Percentiles rank a stretch among this genome's conserved stretches.
Evolutionary conservation across 306 rosid species (phyloP).

Genomic region (Begonia peltatifolia): DNA sequence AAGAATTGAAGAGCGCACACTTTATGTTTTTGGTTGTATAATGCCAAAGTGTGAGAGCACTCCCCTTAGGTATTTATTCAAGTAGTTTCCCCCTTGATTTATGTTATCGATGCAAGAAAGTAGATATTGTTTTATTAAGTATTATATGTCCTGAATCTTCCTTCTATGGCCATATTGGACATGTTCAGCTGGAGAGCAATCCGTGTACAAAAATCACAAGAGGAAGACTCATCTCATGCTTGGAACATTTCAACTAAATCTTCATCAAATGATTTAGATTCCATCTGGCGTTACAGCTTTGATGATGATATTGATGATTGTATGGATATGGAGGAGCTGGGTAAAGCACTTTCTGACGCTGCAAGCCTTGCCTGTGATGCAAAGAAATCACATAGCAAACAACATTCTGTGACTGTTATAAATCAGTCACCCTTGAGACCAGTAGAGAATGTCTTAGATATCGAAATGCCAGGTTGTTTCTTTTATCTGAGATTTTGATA

Average conservation of each 20-base stretch:
- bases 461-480: conserved; percentile 33
- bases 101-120: background rate
- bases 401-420: conserved; percentile 3
- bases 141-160: background rate
- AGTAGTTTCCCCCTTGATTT: background rate
- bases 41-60: conserved; percentile 33
- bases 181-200: conserved; percentile 51
- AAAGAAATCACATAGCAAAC: conserved; percentile 19
- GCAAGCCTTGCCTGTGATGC: conserved; percentile 34
- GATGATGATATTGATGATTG: conserved; percentile 27
- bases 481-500: background rate
- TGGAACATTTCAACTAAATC: conserved; percentile 5
- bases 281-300: conserved; percentile 16
- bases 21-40: conserved; percentile 57
- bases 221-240: conserved; percentile 7
- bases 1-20: conserved; percentile 40
- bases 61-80: conserved; percentile 27
- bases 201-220: conserved; percentile 43
- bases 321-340: conserved; percentile 48
- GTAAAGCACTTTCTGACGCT: conserved; percentile 41
- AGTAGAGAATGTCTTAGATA: conserved; percentile 16
- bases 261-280: conserved; percentile 11
- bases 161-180: background rate
- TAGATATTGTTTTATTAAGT: background rate
- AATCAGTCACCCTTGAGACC: conserved; percentile 15